These are phyloP conservation scores for Pseudogymnoascus sp. DNA, from an alignment of 2,329 filamentous ascomycete species.

Conservation along the genomic window DNA sequence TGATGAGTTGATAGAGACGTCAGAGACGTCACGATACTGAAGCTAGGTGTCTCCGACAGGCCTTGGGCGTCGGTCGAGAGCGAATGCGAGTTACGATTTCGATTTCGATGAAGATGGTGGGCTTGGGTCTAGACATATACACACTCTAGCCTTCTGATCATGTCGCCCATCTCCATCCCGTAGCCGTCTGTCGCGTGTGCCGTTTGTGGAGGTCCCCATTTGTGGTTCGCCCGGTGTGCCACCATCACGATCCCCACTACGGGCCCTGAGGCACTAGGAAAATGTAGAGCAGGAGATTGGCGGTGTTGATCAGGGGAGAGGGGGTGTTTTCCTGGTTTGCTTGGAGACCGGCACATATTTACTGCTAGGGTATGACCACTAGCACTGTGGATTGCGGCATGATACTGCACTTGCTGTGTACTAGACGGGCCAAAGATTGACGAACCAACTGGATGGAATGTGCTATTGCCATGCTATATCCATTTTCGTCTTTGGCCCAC, in stretches of 20 bases:
- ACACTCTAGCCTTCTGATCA: neutral
- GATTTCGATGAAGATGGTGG: neutral
- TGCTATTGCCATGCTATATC: neutral
- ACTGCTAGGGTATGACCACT: neutral
- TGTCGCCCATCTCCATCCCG: neutral
- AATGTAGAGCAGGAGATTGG: neutral
- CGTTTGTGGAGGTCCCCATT: neutral
- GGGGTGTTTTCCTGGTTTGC: neutral
- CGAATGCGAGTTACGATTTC: neutral
- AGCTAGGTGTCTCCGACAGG: neutral
- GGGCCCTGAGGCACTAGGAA: neutral
- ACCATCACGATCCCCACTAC: neutral
- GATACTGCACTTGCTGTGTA: neutral
- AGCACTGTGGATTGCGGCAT: neutral
- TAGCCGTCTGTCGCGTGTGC: neutral
- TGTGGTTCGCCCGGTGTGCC: neutral
- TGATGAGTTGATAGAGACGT: neutral
- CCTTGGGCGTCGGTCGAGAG: neutral
- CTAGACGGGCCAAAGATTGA: neutral
- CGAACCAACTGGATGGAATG: neutral
- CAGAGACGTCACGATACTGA: neutral
- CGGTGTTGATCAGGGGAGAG: neutral
- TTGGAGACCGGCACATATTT: neutral
- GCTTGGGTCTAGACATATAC: neutral
- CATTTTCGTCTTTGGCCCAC: neutral